Conservation (phyloP, 192 early-diverging fungal genomes). For the Podila verticillata region DNA sequence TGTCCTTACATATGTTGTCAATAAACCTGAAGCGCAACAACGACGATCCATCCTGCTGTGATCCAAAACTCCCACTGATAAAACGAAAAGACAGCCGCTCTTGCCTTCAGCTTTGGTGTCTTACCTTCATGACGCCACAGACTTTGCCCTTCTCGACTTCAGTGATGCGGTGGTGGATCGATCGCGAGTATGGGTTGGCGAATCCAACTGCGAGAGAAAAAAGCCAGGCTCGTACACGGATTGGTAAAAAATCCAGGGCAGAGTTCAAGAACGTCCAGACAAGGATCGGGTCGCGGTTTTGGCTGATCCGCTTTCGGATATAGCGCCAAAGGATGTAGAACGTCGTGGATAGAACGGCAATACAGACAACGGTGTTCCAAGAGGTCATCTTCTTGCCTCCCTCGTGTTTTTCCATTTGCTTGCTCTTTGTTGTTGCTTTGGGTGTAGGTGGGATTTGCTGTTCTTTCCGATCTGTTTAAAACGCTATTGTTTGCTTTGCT, state of each 20-base stretch:
- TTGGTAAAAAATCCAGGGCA: constrained; percentile 2
- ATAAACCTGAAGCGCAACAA: too few species aligned
- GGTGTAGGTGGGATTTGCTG: neutral
- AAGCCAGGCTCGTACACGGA: constrained; percentile 19
- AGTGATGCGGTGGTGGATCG: constrained; percentile 20
- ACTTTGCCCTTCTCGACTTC: constrained; percentile 23
- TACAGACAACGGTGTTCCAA: neutral
- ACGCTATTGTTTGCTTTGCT: neutral
- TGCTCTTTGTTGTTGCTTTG: neutral
- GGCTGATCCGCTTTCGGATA: neutral
- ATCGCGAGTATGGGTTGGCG: constrained; percentile 15
- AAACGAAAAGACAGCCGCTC: too few species aligned
- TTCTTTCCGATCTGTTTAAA: neutral
- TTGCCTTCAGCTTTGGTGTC: too few species aligned
- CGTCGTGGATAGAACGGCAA: neutral
- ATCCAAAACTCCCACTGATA: too few species aligned
- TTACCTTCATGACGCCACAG: constrained; percentile 22
- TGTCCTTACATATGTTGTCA: too few species aligned
- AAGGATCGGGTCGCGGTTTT: constrained; percentile 4
- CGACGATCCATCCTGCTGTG: too few species aligned
- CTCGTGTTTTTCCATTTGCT: neutral
- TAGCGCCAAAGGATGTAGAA: neutral
- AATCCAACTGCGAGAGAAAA: constrained; percentile 6
- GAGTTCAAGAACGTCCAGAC: constrained; percentile 10
- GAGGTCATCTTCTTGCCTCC: neutral